phyloP scores from a whole-genome alignment of 2,329 filamentous ascomycete species.

The Penicillium sp. region DNA sequence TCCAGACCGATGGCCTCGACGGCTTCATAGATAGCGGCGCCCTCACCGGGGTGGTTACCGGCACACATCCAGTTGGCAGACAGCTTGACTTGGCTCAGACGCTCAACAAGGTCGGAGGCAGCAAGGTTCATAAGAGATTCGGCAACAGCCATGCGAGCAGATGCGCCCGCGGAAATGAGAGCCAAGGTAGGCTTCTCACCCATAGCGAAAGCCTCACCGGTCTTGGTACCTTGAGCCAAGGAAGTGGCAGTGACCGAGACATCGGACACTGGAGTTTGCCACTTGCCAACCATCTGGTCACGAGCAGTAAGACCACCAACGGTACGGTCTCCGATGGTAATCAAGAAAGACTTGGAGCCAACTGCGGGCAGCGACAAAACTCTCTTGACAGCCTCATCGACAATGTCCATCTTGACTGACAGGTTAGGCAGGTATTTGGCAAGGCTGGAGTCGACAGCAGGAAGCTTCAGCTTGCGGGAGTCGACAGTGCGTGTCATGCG shows the following conservation, averaged over 20 bases:
- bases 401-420: conserved; percentile 48
- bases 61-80: conserved; percentile 99
- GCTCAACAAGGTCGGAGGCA: conserved; percentile 72
- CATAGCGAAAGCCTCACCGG: conserved; percentile 97
- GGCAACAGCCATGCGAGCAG: conserved; percentile 92
- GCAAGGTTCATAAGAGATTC: conserved; percentile 93
- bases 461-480: conserved; percentile 67
- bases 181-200: conserved; percentile 89
- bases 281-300: conserved; percentile 95
- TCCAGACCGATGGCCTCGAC: conserved; percentile 92
- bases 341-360: conserved; percentile 95
- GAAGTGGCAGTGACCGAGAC: conserved; percentile 89
- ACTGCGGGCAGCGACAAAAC: conserved; percentile 86
- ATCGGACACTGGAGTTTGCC: conserved; percentile 93
- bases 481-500: conserved; percentile 75
- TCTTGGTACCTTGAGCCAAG: conserved; percentile 69
- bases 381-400: conserved; percentile 73
- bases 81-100: conserved; percentile 77
- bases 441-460: conserved; percentile 74
- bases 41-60: conserved; percentile 89
- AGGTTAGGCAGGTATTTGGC: conserved; percentile 64
- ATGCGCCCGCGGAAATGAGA: conserved; percentile 84
- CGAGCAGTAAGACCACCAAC: conserved; percentile 86
- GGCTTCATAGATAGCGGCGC: conserved; percentile 87
- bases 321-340: conserved; percentile 91